Evolutionary conservation across 2,329 filamentous ascomycete genomes (phyloP), one percentile per base, ranked within the genome.

Genomic region (Calonectria leucothoes): DNA sequence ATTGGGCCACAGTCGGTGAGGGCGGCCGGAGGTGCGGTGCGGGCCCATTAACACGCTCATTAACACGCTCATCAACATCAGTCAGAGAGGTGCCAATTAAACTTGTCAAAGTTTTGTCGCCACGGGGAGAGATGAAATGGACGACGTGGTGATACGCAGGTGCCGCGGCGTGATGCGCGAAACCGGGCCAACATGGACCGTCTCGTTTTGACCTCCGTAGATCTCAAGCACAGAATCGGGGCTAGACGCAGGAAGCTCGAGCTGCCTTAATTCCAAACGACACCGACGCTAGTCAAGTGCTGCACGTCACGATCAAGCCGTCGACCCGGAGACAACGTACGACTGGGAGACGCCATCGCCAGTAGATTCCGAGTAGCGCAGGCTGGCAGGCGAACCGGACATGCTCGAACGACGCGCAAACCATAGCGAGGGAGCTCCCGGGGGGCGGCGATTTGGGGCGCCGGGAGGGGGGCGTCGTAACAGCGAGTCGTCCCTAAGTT

Each of bases 221-320:
- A 69, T 66, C 63, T 49, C 48, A 35, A 55, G 39, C 29, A 25
- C 35, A 61, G 49, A 57, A 57, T 55, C 48, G 48, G 33, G 39
- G 51, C 71, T 64, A 71, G 59, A 35, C 25, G 48, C 45, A 70
- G 69, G 69, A 66, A 68, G 72, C 63, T 72, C 63, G 42, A 74
- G 75, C 69, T 76, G 72, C 73, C 72, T 77, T 72, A 74, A 75
- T 67, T 66, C 68, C 71, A 73, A 73, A 59, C 75, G 49, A 71
- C 45, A 39, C 65, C 70, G 66, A 66, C 70, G 69, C 61, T 68
- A 71, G 57, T 52, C n/a, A 73, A 69, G 57, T 51, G 57, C 67
- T 52, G 65, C 69, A 66, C 64, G 66, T 70, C 52, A 71, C 61
- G 66, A 39, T 69, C 45, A 57, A 59, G 49, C 27, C 27, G 71